Percentiles rank a stretch among this genome's conserved stretches.
These are phyloP conservation scores for Triglochin maritima DNA, from an alignment of 106 monocot genomes.

Conservation along the genomic window DNA sequence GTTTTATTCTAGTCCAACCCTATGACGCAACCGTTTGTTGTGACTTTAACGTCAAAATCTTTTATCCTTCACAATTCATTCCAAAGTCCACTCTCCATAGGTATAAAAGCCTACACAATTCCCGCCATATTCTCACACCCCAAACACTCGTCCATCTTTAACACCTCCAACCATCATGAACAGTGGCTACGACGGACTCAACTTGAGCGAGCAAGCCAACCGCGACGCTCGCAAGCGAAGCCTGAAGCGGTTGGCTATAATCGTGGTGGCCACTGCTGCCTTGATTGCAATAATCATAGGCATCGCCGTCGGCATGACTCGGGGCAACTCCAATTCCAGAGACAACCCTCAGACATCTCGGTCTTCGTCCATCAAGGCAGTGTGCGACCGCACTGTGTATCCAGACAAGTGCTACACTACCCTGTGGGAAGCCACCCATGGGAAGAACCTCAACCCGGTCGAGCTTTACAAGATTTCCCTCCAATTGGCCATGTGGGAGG, in stretches of 20 bases:
- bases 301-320: conserved; percentile 6
- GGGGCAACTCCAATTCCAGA: background rate
- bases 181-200: background rate
- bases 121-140: background rate
- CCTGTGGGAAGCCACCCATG: background rate
- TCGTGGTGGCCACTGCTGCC: conserved; percentile 1
- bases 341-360: background rate
- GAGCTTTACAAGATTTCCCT: conserved; percentile 1
- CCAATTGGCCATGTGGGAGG: conserved; percentile 1
- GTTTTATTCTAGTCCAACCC: no score
- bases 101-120: background rate
- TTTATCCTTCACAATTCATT: no score
- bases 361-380: background rate
- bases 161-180: no score
- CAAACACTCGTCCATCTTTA: background rate
- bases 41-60: no score
- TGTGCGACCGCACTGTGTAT: conserved; percentile 2
- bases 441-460: background rate
- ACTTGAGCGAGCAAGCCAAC: background rate
- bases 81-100: background rate
- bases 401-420: conserved; percentile 7
- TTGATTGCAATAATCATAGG: conserved; percentile 4
- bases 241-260: conserved; percentile 5
- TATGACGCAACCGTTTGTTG: no score
- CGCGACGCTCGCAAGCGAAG: conserved; percentile 1